Base-by-base conservation (phyloP, 352 stramenopile genomes). In the Phytophthora colocasiae region DNA sequence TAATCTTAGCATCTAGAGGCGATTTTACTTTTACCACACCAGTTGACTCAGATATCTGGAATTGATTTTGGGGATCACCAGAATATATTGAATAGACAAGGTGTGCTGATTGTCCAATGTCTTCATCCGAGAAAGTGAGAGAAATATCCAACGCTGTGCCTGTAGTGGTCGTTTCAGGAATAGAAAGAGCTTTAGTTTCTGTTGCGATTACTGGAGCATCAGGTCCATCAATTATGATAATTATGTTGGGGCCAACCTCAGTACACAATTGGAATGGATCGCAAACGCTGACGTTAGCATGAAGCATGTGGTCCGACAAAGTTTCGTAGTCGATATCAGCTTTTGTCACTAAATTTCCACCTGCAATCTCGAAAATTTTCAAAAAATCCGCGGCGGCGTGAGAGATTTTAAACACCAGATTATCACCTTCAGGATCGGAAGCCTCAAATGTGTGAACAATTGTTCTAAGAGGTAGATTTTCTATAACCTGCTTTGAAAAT, bases 31-130 rank as follows among this genome's bases (percentile, higher is more conserved):
- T 76, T 10, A 90, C 45, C 39, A 74, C 54, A 5, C 66, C 78
- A 5, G 81, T 73, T 8, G 56, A 59, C 12, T 64, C 31, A 2
- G 63, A 67, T n/a, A 90, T 85, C 2, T 63, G 34, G 52, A 88
- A 88, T 32, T 83, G 69, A 6, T 51, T 52, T 9, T 78, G 50
- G 12, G 79, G 77, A 52, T 90, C 77, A 4, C 81, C 81, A 17
- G 75, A 78, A 22, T 56, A 66, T 43, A 90, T 83, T 2, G 66
- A 59, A 58, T 85, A 90, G 3, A 77, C 55, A 1, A 90, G 68
- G 0, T 67, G 47, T 9, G 60, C 32, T 17, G 71, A 76, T 57
- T 90, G 76, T 1, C 71, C 75, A 31, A n/a, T 47, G 14, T 88
- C 81, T 76, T 88, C 66, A 40, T 90, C 81, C 3, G 59, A 70